Percentiles rank a stretch among this genome's conserved stretches.
Evolutionary conservation across 176 grass and related monocot species (phyloP).

Genomic region (Aegilops umbellulata): DNA sequence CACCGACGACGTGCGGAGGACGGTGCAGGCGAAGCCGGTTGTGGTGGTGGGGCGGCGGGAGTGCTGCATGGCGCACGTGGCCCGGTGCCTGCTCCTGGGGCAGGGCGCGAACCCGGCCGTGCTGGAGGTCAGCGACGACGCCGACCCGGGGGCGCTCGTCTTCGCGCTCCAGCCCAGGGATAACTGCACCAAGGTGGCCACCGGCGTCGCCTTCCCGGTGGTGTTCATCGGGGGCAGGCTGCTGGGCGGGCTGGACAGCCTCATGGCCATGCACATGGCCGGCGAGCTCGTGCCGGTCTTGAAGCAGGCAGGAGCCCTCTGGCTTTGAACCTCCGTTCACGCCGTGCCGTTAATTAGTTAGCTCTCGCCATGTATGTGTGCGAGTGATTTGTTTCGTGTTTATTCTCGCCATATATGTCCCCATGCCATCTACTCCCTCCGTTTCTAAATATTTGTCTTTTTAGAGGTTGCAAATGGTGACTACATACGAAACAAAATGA

Average conservation of each 20-base stretch:
- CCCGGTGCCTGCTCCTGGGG: slow-evolving; percentile 57
- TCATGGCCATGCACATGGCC: slow-evolving; percentile 77
- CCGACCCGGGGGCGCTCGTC: slow-evolving; percentile 30
- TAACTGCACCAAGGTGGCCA: not conserved
- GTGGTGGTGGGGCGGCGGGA: slow-evolving; percentile 64
- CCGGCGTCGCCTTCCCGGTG: slow-evolving; percentile 28
- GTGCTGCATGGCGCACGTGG: slow-evolving; percentile 81
- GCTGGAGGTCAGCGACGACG: slow-evolving; percentile 68
- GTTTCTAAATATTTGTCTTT: no score
- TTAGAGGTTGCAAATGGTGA: no score
- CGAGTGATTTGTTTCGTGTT: not conserved
- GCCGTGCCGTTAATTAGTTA: not conserved
- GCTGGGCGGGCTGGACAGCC: slow-evolving; percentile 60
- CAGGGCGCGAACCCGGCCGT: slow-evolving; percentile 60
- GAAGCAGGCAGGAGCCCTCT: slow-evolving; percentile 68
- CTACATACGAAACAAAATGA: no score
- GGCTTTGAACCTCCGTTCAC: slow-evolving; percentile 37
- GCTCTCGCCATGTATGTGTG: not conserved
- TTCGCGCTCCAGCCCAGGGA: slow-evolving; percentile 16
- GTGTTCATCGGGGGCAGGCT: slow-evolving; percentile 80
- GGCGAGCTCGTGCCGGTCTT: slow-evolving; percentile 65
- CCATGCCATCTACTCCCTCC: not conserved
- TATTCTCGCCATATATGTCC: not conserved
- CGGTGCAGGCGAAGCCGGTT: slow-evolving; percentile 61
- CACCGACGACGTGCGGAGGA: slow-evolving; percentile 32